Evolutionary conservation across 495 filamentous ascomycete species (phyloP), one percentile per base, ranked within the genome.

Genomic region (Aspergillus heteromorphus): DNA sequence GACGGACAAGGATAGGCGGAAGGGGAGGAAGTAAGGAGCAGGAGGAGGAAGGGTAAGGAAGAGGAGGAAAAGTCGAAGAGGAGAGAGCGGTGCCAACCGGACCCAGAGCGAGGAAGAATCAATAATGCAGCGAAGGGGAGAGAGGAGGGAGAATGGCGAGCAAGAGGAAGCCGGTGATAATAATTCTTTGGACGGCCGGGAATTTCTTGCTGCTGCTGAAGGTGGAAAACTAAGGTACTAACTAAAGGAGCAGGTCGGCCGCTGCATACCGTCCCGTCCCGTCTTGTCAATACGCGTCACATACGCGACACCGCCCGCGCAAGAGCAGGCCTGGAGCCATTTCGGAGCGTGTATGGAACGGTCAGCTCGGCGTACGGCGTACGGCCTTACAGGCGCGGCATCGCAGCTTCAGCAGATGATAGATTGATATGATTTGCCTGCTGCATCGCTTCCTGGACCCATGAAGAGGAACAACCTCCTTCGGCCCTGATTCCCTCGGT

Each of bases 31-130:
- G n/a, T n/a, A n/a, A n/a, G n/a, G n/a, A n/a, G n/a, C n/a, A 29
- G 19, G 34, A 17, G 48, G 55, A 54, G 45, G 42, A 50, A 54
- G 45, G 38, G 43, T 23, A 51, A 40, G 41, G 31, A 31, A 42
- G 49, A 51, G 23, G n/a, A 49, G 41, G 45, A 45, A 38, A 45
- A 51, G 25, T 21, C 8, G n/a, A 25, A 47, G 18, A 25, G 48
- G 47, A 45, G 16, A 10, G 36, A 40, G 34, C 17, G 21, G 49
- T 14, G 6, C 17, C 21, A 36, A 23, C 36, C 36, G 18, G 49
- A 30, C 19, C 1, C n/a, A 48, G 29, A 7, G 18, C 14, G 23
- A 17, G 31, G 43, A 53, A 10, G 29, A 29, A 14, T 36, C 16
- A 48, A 54, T 48, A 16, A 19, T 2, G 51, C 8, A 31, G 51